Evolutionary conservation across 305 asterid species (phyloP), one percentile per base, ranked within the genome.

Genomic region (Fraxinus albicans): DNA sequence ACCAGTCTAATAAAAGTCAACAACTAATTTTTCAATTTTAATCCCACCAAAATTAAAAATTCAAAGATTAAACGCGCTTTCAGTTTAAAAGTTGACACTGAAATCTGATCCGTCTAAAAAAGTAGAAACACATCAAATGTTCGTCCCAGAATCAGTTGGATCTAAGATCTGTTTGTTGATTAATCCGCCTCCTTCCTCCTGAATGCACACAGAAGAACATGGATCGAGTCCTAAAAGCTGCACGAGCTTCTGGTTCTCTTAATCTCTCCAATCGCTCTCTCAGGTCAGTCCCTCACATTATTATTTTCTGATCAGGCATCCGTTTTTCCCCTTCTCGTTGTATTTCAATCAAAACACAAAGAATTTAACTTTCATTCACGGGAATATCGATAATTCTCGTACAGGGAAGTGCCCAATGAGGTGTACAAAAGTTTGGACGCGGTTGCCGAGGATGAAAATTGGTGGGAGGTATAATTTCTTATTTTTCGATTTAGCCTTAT

Each of bases 231-330:
- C 88, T 96, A 0, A 94, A 90, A 90, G 94, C 97, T 86, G 99
- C 98, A 76, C 91, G 99, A 55, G 86, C 95, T 77, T 96, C 99
- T 60, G 99, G 98, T 74, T 93, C 98, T 83, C 98, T 96, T 25
- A 94, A 96, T 83, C 95, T 96, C 53, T 96, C 98, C 60, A 94
- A 96, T 85, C 98, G 98, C 73, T 89, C 97, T 85, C 98, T 96
- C 90, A 92, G 94, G 98, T 83, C 42, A 82, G 89, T 81, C 42
- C 42, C 77, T 80, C 67, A 80, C 80, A 33, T 34, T 31, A 81
- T 74, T 78, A n/a, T 77, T 29, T 15, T 1, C 33, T 36, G n/a
- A 34, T 73, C 40, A 10, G 9, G 73, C 35, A 65, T 70, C 42
- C 42, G 23, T 27, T 70, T 70, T 31, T 13, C 17, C 73, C 73